Evolutionary conservation across 192 early-diverging fungal genomes (phyloP), one percentile per base, ranked within the genome.

Genomic region (Gryganskiella cystojenkinii): DNA sequence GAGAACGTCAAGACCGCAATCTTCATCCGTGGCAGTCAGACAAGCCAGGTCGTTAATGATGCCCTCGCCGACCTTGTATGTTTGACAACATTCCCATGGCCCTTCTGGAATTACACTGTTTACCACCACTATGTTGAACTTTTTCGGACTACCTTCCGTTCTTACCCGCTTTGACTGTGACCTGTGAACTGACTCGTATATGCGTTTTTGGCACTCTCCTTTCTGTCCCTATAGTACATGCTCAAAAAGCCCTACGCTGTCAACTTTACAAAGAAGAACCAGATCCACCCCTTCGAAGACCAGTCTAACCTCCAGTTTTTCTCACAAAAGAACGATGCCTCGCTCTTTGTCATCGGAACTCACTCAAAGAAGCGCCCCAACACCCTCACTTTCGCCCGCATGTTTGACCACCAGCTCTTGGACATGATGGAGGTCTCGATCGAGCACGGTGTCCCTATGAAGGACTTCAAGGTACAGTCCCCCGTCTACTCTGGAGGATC

Each of bases 321-420:
- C 63, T 90, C 93, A n/a, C 88, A 90, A 74, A 99, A 98, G 84
- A 98, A 98, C 80, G 96, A 99, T 84, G 85, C 93, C 58, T 92
- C 95, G 2, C 84, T 98, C 24, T 92, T 98, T 65, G 90, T 96
- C 43, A 81, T 98, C 25, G 97, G 94, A 52, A 91, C 88, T 42
- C 96, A 98, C 81, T 92, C 90, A 62, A 99, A 99, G 83, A 99
- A 99, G 82, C 86, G 97, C 60, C 97, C 98, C 22, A 90, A 98
- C 76, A 98, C 96, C 80, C 82, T 99, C 63, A 88, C 91, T 3
- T 90, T 99, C 62, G 90, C 91, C 10, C 90, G 98, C 28, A 96
- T 90, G 83, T 99, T 97, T 85, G 92, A 99, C 74, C 87, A 95
- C 81, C 92, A 95, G 73, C 79, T 99, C 45, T 81, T 99, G 66